Evolutionary conservation across 257 asterid genomes (phyloP).

Genomic region (Nicotiana undulata): DNA sequence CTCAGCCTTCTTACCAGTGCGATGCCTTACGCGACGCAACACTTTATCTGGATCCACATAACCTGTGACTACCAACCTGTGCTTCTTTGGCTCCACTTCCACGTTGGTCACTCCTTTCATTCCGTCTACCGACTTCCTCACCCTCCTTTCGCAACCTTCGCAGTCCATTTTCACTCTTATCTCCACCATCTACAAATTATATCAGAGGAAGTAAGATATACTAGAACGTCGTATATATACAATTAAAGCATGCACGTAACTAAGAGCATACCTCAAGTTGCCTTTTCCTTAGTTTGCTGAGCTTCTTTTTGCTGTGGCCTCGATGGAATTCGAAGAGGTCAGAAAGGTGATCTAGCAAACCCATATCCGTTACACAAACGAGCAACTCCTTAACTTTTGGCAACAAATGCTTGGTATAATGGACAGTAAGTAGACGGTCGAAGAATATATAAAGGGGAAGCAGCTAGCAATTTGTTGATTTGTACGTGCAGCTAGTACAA

Average conservation of each 20-base stretch:
- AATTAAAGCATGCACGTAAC: background rate
- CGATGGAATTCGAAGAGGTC: slow-evolving; percentile 14
- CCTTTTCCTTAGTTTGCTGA: slow-evolving; percentile 20
- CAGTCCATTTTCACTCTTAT: slow-evolving; percentile 43
- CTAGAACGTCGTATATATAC: too few relatives aligned
- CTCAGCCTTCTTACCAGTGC: slow-evolving; percentile 31
- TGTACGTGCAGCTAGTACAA: slow-evolving; percentile 6
- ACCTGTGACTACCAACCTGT: slow-evolving; percentile 27
- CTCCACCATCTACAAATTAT: slow-evolving; percentile 28
- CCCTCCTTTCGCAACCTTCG: slow-evolving; percentile 34
- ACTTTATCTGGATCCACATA: slow-evolving; percentile 36
- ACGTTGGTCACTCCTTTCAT: slow-evolving; percentile 32
- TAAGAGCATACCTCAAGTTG: slow-evolving; percentile 21
- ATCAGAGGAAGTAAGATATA: background rate
- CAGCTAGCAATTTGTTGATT: background rate
- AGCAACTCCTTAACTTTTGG: background rate
- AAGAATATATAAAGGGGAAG: background rate
- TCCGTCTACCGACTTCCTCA: slow-evolving; percentile 27
- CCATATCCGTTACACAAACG: slow-evolving; percentile 10
- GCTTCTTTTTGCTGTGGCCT: slow-evolving; percentile 17
- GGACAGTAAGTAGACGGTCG: background rate
- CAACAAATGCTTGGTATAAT: background rate
- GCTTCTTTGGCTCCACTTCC: slow-evolving; percentile 33
- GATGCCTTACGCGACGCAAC: slow-evolving; percentile 23
- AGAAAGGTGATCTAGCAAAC: slow-evolving; percentile 23